Evolutionary conservation across 108 stramenopile species (phyloP), one percentile per base, ranked within the genome.

Genomic region (Pseudonitzschia delicatissima): DNA sequence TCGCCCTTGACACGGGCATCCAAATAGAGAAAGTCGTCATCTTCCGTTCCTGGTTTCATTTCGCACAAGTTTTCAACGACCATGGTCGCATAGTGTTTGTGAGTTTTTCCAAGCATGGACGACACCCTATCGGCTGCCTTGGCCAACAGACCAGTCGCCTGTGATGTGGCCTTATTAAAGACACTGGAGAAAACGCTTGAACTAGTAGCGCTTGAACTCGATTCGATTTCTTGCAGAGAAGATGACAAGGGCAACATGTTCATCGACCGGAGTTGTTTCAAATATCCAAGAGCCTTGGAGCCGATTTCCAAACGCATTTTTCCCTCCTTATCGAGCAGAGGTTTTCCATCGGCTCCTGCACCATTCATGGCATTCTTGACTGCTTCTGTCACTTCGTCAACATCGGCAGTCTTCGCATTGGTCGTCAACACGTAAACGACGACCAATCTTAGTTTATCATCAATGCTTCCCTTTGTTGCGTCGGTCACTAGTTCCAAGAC

Each of bases 391-490:
- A 96, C 91, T 69, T 93, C 93, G 45, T 95, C 84, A 31, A 96
- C 69, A 52, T 95, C 96, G 11, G 82, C 67, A 18, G 77, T 79
- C 34, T 80, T 85, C 12, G 76, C 91, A 39, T 87, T 73, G 17
- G 89, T 81, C 6, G 94, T 83, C 32, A 97, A 74, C 35, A 78
- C 70, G 64, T 87, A 95, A 15, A 98, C 88, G 42, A 92, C 80
- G 20, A 97, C 66, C 62, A 99, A 72, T 27, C 98, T 92, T 2
- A 96, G 68, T 77, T 99, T 99, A 81, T 99, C 98, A 62, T 95
- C 81, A 18, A 97, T 76, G 64, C 90, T 94, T 59, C 96, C 98
- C 82, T 96, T 97, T 26, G 71, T 68, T 35, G 92, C 70, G 69
- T 92, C 91, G 7, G 80, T 64, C 5, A 87, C 83, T 25, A 97